Conservation (phyloP, 2,329 filamentous ascomycete genomes). For the Fusarium mangiferae region DNA sequence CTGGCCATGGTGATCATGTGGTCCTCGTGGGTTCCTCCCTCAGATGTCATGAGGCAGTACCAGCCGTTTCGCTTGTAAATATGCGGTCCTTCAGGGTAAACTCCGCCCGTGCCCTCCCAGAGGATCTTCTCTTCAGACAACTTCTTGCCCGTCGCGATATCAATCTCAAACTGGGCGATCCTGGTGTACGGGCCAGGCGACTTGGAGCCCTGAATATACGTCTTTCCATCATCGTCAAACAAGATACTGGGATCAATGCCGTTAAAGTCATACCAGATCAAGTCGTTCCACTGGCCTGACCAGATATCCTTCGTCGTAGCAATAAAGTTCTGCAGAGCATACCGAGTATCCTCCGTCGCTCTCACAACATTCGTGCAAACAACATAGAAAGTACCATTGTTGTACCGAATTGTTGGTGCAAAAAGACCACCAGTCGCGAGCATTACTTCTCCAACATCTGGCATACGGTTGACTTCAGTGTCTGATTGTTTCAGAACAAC, state of each 20-base stretch:
- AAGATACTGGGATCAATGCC: constrained; percentile 7
- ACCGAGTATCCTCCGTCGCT: neutral
- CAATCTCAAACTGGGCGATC: constrained; percentile 9
- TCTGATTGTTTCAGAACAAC: neutral
- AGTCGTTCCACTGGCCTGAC: constrained; percentile 8
- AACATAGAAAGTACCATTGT: constrained; percentile 4
- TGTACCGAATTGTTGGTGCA: constrained; percentile 8
- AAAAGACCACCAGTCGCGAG: constrained; percentile 1
- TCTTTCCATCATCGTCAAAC: constrained; percentile 3
- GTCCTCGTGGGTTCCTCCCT: constrained; percentile 10
- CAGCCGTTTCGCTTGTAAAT: constrained; percentile 17
- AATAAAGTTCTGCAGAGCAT: constrained; percentile 5
- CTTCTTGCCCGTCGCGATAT: neutral
- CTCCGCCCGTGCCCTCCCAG: neutral
- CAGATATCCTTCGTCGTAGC: constrained; percentile 1
- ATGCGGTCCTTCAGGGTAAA: constrained; percentile 9
- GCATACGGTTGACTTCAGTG: constrained; percentile 4
- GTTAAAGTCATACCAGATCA: constrained; percentile 8
- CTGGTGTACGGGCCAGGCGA: neutral
- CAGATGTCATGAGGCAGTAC: constrained; percentile 13
- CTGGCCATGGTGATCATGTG: constrained; percentile 19
- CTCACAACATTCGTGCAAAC: constrained; percentile 9
- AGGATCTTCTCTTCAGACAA: constrained; percentile 2
- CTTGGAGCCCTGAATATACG: constrained; percentile 12
- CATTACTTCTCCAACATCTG: neutral